These are phyloP conservation scores for Cytospora piceicola DNA, from an alignment of 2,329 filamentous ascomycete genomes.

Conservation along the genomic window DNA sequence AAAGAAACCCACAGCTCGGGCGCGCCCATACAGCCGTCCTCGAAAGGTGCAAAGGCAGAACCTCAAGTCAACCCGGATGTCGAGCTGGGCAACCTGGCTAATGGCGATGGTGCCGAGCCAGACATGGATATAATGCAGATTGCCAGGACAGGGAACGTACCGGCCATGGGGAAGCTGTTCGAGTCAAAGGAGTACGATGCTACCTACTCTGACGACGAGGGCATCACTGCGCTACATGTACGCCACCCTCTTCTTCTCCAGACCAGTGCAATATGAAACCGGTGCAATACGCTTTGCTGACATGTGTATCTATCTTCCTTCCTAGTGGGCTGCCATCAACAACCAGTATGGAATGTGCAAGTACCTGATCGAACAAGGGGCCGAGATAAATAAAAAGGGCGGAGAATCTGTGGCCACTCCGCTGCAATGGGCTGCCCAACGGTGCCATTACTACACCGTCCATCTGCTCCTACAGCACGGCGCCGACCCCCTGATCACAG, in stretches of 20 bases:
- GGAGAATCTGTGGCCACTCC: conserved; percentile 94
- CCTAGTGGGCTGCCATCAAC: conserved; percentile 97
- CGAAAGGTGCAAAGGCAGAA: conserved; percentile 56
- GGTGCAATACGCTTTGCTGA: conserved; percentile 13
- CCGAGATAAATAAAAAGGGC: conserved; percentile 92
- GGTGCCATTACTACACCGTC: conserved; percentile 95
- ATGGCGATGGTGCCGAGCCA: conserved; percentile 53
- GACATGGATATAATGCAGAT: conserved; percentile 88
- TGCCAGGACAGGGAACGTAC: conserved; percentile 83
- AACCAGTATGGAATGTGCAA: conserved; percentile 98
- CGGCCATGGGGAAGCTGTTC: conserved; percentile 86
- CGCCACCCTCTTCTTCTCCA: conserved; percentile 39
- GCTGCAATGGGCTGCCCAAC: conserved; percentile 94
- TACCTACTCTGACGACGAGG: conserved; percentile 84
- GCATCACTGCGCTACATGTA: conserved; percentile 95
- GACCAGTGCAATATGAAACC: background rate
- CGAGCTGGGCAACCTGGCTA: conserved; percentile 56
- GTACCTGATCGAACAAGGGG: conserved; percentile 82
- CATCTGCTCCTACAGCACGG: conserved; percentile 89
- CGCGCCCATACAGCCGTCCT: conserved; percentile 57
- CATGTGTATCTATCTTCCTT: conserved; percentile 7
- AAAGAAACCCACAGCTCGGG: conserved; percentile 34
- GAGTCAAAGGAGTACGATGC: conserved; percentile 81
- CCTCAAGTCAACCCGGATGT: conserved; percentile 62
- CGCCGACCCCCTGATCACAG: conserved; percentile 88